Evolutionary conservation across 176 grass and related monocot genomes (phyloP).

Genomic region (Zea mays): Zm-B73-REFERENCE-NAM-5.0 NC_050096.1:253542001-253542500

Average conservation of each 20-base stretch:
- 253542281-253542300: background rate
- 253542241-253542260: no score
- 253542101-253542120: background rate
- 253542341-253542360: no score
- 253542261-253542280: no score
- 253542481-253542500: no score
- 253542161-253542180: background rate
- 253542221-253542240: background rate
- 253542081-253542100: background rate
- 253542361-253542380: no score
- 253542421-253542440: background rate
- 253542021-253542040: no score
- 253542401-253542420: background rate
- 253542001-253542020: no score
- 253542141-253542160: background rate
- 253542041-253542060: no score
- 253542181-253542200: background rate
- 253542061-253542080: no score
- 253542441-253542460: background rate
- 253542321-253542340: no score
- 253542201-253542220: background rate
- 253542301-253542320: no score
- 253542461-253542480: background rate
- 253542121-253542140: background rate
- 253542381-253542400: background rate